Evolutionary conservation across 2,329 filamentous ascomycete species (phyloP), one percentile per base, ranked within the genome.

Genomic region (Arthrobotrys conoides): DNA sequence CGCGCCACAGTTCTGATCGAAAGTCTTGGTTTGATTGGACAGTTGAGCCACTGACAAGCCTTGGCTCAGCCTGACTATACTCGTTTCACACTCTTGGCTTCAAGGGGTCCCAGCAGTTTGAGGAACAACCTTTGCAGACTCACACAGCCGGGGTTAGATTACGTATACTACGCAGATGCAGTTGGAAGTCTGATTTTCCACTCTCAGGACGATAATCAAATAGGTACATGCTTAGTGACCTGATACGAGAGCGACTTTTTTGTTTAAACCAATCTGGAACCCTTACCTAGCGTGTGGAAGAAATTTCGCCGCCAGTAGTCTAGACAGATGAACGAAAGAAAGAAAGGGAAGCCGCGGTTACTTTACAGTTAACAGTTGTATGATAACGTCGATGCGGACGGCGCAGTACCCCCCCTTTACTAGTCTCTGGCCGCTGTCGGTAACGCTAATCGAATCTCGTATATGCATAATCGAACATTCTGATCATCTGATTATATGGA

Each of bases 121-220:
- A 72, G 59, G 14, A 41, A 59, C 63, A 51, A 27, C 57, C 36
- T 57, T 59, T 36, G 24, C 66, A 70, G 66, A 44, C 18, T 44
- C 33, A 72, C 75, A 78, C 75, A 78, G 75, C 75, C 75, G 27
- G 75, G 61, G 36, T 75, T 33, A 41, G 75, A 72, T 78, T 78
- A 78, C 75, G 75, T 78, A 64, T 57, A 38, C 38, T 30, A 30
- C 27, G 27, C 27, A 3, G 27, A 6, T n/a, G 6, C 53, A 36
- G 61, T 12, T 27, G 18, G 36, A 27, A 55, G 38, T 49, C 30
- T 38, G 57, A 33, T 33, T 61, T 71, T 67, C 38, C 18, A 41
- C 20, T 61, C 36, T 61, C 57, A 61, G 18, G n/a, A 44, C 18
- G 36, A 59, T n/a, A 27, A 16, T 41, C 57, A 41, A 61, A 24